Conservation (phyloP, 768 basidiomycete genomes). For the Suillus luteus region DNA sequence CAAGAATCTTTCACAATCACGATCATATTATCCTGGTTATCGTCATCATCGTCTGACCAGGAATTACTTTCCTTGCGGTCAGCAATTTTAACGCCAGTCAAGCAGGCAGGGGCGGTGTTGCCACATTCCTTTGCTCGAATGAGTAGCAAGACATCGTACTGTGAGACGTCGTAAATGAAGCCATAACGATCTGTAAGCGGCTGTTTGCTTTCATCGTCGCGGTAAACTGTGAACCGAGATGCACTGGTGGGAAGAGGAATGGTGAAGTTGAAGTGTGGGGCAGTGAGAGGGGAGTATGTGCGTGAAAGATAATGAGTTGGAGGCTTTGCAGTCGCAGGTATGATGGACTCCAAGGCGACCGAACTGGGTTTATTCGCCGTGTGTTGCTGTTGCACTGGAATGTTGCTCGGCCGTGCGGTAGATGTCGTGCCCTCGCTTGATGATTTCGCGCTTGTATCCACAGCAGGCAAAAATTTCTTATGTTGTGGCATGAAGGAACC, state of each 20-base stretch:
- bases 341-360: conserved; percentile 81
- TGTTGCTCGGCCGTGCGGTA: conserved; percentile 10
- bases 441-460: conserved; percentile 23
- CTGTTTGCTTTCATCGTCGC: conserved; percentile 52
- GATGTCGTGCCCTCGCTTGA: conserved; percentile 18
- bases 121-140: conserved; percentile 70
- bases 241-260: conserved; percentile 61
- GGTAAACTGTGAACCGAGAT: conserved; percentile 52
- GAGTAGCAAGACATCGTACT: conserved; percentile 79
- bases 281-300: conserved; percentile 70
- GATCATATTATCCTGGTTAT: conserved; percentile 32
- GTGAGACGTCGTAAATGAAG: conserved; percentile 85
- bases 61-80: conserved; percentile 79
- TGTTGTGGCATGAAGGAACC: conserved; percentile 57
- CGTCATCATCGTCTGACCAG: conserved; percentile 70
- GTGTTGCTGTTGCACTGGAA: conserved; percentile 21
- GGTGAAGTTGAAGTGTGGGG: conserved; percentile 73
- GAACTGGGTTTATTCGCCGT: conserved; percentile 37
- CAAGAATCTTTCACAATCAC: conserved; percentile 45
- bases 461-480: conserved; percentile 39
- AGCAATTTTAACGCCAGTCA: conserved; percentile 86
- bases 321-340: conserved; percentile 76
- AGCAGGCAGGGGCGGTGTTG: conserved; percentile 78
- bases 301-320: conserved; percentile 83
- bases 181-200: conserved; percentile 86